Percentiles rank a stretch among this genome's conserved stretches.
These are phyloP conservation scores for Crinitomyces ghanaensis DNA, from an alignment of 805 yeast species.

Conservation along the genomic window DNA sequence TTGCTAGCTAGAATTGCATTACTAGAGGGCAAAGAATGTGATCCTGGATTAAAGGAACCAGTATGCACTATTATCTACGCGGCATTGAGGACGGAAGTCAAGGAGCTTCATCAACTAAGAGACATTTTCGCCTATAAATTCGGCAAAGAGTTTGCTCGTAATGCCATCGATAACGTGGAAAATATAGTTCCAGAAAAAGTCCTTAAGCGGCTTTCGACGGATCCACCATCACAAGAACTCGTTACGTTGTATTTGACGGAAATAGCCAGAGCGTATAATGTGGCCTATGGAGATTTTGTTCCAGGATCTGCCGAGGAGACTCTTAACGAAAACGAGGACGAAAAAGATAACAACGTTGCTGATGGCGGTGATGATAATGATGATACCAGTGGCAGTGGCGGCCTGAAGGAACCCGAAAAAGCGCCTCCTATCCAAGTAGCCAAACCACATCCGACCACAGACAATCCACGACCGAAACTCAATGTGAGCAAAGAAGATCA, in stretches of 20 bases:
- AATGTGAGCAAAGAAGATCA: conserved; percentile 16
- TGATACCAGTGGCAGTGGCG: neutral
- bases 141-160: conserved; percentile 54
- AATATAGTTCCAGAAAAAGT: conserved; percentile 58
- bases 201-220: conserved; percentile 46
- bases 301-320: no score
- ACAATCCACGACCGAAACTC: conserved; percentile 22
- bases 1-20: conserved; percentile 62
- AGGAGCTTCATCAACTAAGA: conserved; percentile 50
- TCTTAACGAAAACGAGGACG: conserved; percentile 25
- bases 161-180: conserved; percentile 41
- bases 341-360: conserved; percentile 24
- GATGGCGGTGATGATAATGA: conserved; percentile 15
- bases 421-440: conserved; percentile 24
- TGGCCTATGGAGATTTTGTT: conserved; percentile 54
- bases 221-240: conserved; percentile 53
- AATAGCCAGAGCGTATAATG: conserved; percentile 70
- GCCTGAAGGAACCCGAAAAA: conserved; percentile 1
- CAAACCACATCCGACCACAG: conserved; percentile 23
- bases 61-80: conserved; percentile 57
- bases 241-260: conserved; percentile 65
- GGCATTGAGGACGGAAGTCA: conserved; percentile 63
- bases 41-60: conserved; percentile 62
- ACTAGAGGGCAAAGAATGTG: conserved; percentile 36
- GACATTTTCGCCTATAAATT: conserved; percentile 53